A percentile compares a stretch with the other conserved stretches of the same genome.
Evolutionary conservation across 805 yeast species (phyloP).

Genomic region (Starmera quercuum): DNA sequence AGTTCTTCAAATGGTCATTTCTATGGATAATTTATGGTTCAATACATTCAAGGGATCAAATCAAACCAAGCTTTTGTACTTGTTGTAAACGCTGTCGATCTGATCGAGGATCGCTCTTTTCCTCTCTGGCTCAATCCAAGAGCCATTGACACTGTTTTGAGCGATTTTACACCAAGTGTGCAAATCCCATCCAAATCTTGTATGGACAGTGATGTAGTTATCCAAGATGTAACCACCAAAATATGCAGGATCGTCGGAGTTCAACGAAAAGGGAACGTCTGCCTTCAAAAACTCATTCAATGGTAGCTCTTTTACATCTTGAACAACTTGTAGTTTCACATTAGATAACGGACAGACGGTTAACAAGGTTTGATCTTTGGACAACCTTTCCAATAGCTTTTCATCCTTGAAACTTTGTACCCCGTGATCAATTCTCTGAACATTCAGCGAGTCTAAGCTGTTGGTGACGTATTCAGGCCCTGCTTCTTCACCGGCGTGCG

Average conservation of each 20-base stretch:
- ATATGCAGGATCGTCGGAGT: slow-evolving; percentile 77
- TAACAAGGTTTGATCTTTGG: slow-evolving; percentile 47
- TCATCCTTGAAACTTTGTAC: slow-evolving; percentile 53
- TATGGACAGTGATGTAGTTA: slow-evolving; percentile 61
- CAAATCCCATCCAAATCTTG: slow-evolving; percentile 52
- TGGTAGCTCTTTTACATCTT: slow-evolving; percentile 62
- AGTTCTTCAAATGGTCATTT: too few relatives aligned
- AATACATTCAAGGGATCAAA: not conserved
- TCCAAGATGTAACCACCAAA: slow-evolving; percentile 82
- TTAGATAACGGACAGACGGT: slow-evolving; percentile 76
- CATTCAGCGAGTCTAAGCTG: slow-evolving; percentile 52
- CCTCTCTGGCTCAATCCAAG: slow-evolving; percentile 65
- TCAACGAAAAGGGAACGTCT: slow-evolving; percentile 65
- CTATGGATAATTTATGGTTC: not conserved
- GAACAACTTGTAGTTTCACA: slow-evolving; percentile 66
- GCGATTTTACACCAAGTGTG: slow-evolving; percentile 61
- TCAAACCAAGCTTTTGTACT: slow-evolving; percentile 20
- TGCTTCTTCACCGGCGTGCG: slow-evolving; percentile 90
- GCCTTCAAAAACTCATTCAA: slow-evolving; percentile 50
- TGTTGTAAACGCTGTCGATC: slow-evolving; percentile 34
- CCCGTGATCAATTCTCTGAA: slow-evolving; percentile 76
- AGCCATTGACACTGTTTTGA: slow-evolving; percentile 58
- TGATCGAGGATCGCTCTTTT: slow-evolving; percentile 33
- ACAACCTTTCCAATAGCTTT: slow-evolving; percentile 48
- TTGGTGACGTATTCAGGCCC: slow-evolving; percentile 58